phyloP scores from a whole-genome alignment of 2,329 filamentous ascomycete species.

The Aureobasidium sp. region DNA sequence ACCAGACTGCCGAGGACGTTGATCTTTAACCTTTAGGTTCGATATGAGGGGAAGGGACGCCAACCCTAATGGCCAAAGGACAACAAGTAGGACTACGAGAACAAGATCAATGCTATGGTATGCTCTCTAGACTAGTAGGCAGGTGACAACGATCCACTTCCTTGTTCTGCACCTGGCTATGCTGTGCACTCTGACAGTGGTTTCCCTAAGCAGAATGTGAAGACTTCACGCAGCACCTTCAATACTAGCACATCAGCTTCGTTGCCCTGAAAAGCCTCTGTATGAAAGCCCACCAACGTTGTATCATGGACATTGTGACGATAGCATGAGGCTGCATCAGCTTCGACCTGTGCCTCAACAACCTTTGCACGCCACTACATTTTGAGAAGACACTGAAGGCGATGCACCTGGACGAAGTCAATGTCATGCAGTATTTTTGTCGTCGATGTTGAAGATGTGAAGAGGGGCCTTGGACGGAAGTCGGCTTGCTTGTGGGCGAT shows the following conservation, averaged over 20 bases:
- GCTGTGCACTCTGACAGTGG: neutral
- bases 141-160: neutral
- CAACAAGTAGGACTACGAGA: neutral
- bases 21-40: neutral
- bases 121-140: neutral
- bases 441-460: neutral
- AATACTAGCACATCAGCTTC: neutral
- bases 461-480: neutral
- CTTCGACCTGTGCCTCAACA: neutral
- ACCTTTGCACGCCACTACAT: slow-evolving; percentile 10
- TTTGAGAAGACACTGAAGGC: slow-evolving; percentile 23
- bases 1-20: neutral
- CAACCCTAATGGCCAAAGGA: neutral
- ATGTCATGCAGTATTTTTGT: slow-evolving; percentile 21
- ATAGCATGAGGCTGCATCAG: neutral
- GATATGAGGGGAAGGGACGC: neutral
- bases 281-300: neutral
- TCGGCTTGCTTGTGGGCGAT: neutral
- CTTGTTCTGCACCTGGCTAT: neutral
- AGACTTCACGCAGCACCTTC: neutral
- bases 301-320: neutral
- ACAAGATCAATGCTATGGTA: neutral
- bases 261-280: neutral
- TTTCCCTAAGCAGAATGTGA: neutral
- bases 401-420: slow-evolving; percentile 23